These are phyloP conservation scores for Collariella sp. DNA, from an alignment of 495 filamentous ascomycete species.

Conservation along the genomic window DNA sequence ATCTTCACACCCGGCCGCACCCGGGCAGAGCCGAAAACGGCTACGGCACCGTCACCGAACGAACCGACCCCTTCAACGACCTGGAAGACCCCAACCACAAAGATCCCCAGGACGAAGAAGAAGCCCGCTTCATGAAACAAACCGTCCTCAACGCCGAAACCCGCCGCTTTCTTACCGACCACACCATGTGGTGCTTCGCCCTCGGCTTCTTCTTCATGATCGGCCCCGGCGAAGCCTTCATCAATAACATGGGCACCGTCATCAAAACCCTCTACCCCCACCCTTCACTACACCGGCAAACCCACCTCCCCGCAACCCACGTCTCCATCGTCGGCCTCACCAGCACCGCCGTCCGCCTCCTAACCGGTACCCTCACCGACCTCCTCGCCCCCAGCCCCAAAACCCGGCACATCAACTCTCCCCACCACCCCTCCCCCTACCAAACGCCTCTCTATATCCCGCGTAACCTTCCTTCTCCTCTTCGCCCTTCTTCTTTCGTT, in stretches of 20 bases:
- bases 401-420: slow-evolving; percentile 26
- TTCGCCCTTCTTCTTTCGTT: slow-evolving; percentile 67
- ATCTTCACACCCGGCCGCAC: slow-evolving; percentile 28
- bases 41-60: slow-evolving; percentile 32
- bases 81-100: slow-evolving; percentile 27
- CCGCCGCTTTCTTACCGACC: slow-evolving; percentile 68
- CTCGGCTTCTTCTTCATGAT: slow-evolving; percentile 88
- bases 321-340: slow-evolving; percentile 86
- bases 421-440: background rate
- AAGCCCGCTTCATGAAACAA: slow-evolving; percentile 66
- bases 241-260: slow-evolving; percentile 94
- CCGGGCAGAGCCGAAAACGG: slow-evolving; percentile 26
- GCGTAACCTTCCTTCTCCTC: slow-evolving; percentile 67
- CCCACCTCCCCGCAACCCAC: slow-evolving; percentile 71
- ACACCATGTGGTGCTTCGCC: slow-evolving; percentile 92
- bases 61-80: slow-evolving; percentile 25
- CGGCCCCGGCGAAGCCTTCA: slow-evolving; percentile 90
- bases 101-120: slow-evolving; percentile 46
- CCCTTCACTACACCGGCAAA: slow-evolving; percentile 34
- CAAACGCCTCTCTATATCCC: slow-evolving; percentile 53
- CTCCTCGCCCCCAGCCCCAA: slow-evolving; percentile 64
- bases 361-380: slow-evolving; percentile 80
- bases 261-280: slow-evolving; percentile 72
- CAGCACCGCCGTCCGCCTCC: slow-evolving; percentile 77
- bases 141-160: slow-evolving; percentile 87